Conservation (phyloP, 1,284 basidiomycete genomes). For the Papiliotrema nemorosa region DNA sequence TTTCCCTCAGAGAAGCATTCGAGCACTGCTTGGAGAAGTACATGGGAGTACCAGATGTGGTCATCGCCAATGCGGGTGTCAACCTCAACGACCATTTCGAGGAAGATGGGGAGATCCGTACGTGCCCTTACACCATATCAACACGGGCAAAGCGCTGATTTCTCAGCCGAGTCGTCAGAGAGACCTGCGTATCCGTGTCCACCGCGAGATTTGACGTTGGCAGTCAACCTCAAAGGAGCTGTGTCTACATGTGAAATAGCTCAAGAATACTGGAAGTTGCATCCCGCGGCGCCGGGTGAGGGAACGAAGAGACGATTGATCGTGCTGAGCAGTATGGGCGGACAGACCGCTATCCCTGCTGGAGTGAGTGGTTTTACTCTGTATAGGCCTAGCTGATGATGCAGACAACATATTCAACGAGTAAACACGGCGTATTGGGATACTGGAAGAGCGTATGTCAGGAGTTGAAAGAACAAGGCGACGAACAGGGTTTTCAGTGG, state of each 20-base stretch:
- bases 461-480: constrained; percentile 7
- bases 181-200: constrained; percentile 4
- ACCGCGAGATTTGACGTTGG: constrained; percentile 11
- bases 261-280: constrained; percentile 13
- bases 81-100: constrained; percentile 15
- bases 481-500: background rate
- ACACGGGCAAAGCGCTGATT: background rate
- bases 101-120: constrained; percentile 16
- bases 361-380: constrained; percentile 1
- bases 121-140: background rate
- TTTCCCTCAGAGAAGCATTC: constrained; percentile 13
- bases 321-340: constrained; percentile 22
- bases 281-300: constrained; percentile 1
- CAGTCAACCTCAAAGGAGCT: constrained; percentile 20
- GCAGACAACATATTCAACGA: constrained; percentile 14
- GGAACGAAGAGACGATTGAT: constrained; percentile 13
- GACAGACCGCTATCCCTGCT: constrained; percentile 16
- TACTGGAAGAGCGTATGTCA: constrained; percentile 18
- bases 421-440: constrained; percentile 21
- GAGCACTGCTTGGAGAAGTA: constrained; percentile 11
- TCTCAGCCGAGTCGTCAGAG: background rate
- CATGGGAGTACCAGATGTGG: constrained; percentile 19
- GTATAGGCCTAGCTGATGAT: background rate
- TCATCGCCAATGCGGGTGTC: constrained; percentile 26
- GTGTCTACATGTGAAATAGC: constrained; percentile 16